These are phyloP conservation scores for Hanseniaspora mollemarum DNA, from an alignment of 805 yeast genomes.

Conservation along the genomic window DNA sequence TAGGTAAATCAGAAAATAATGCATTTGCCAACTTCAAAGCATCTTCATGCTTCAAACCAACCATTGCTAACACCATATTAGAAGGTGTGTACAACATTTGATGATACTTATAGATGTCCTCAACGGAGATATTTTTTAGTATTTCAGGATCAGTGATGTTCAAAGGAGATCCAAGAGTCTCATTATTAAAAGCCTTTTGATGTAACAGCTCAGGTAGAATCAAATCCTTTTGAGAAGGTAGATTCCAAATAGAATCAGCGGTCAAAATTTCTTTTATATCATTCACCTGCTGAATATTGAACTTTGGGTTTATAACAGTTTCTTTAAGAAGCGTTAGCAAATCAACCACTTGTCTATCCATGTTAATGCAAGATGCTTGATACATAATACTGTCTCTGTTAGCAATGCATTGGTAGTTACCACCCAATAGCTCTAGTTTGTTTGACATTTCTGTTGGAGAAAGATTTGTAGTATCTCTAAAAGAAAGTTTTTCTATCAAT, in stretches of 20 bases:
- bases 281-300: conserved; percentile 56
- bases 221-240: conserved; percentile 47
- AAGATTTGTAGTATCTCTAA: conserved; percentile 51
- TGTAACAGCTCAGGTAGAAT: conserved; percentile 85
- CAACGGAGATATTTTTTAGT: neutral
- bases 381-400: conserved; percentile 85
- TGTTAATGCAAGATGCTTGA: conserved; percentile 88
- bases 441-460: conserved; percentile 63
- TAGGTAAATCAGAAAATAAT: conserved; percentile 52
- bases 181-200: conserved; percentile 58
- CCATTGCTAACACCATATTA: conserved; percentile 71
- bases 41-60: conserved; percentile 62
- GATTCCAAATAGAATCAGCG: neutral
- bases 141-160: conserved; percentile 31
- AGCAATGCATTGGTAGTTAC: conserved; percentile 86
- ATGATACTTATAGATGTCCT: conserved; percentile 26
- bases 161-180: conserved; percentile 77
- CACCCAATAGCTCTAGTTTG: conserved; percentile 69
- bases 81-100: conserved; percentile 61
- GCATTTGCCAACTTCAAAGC: conserved; percentile 55
- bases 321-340: conserved; percentile 71
- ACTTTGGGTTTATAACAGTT: conserved; percentile 60
- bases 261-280: conserved; percentile 69
- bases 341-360: conserved; percentile 48
- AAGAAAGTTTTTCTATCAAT: conserved; percentile 74